Evolutionary conservation across 2,329 filamentous ascomycete species (phyloP).

Genomic region (Clathrospora elynae): DNA sequence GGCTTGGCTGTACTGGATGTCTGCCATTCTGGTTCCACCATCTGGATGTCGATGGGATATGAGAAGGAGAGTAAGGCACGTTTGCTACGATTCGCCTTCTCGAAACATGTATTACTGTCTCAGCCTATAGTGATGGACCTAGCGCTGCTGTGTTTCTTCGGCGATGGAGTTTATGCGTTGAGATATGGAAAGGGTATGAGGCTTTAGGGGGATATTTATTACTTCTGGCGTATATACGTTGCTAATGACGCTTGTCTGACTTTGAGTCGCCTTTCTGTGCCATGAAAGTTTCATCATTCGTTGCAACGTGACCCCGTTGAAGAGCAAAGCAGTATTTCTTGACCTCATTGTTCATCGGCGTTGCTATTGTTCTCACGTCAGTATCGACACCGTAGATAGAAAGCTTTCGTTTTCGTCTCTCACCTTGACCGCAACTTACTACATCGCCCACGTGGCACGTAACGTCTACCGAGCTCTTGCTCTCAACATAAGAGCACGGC

Average conservation of each 20-base stretch:
- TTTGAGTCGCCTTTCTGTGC: too few species aligned
- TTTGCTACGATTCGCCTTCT: conserved; percentile 12
- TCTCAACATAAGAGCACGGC: too few species aligned
- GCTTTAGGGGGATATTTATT: background rate
- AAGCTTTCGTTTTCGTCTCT: too few species aligned
- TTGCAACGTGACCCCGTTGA: too few species aligned
- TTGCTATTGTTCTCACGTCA: too few species aligned
- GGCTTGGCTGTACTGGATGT: conserved; percentile 24
- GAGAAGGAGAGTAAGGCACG: conserved; percentile 3
- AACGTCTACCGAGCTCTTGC: too few species aligned
- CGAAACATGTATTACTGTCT: conserved; percentile 24
- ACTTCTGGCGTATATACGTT: conserved; percentile 8
- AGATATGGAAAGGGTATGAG: background rate
- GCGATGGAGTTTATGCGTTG: conserved; percentile 1
- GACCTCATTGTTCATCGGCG: too few species aligned
- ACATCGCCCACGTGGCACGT: too few species aligned
- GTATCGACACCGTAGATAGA: too few species aligned
- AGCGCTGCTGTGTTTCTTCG: conserved; percentile 7
- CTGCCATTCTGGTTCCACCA: conserved; percentile 9
- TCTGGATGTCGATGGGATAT: conserved; percentile 14
- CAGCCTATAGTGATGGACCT: conserved; percentile 9
- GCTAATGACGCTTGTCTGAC: background rate
- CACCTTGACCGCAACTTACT: too few species aligned
- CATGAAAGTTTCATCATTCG: too few species aligned
- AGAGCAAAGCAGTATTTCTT: too few species aligned